Evolutionary conservation across 176 grass and related monocot species (phyloP).

Genomic region (Bonia amplexicaulis): DNA sequence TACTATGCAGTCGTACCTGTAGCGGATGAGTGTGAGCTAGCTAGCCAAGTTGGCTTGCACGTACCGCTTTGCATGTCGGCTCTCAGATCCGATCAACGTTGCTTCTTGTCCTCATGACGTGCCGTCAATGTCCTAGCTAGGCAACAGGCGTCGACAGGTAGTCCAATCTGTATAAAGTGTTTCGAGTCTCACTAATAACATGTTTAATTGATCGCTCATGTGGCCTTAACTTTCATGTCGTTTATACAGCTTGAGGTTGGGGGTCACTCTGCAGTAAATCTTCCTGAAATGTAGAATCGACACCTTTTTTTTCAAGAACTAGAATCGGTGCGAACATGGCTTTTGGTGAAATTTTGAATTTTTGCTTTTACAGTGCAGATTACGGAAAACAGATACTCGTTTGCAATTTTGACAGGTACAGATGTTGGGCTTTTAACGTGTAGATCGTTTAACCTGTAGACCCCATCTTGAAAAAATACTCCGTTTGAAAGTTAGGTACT

Average conservation of each 20-base stretch:
- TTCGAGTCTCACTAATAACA: not conserved
- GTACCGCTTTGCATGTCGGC: conserved; percentile 12
- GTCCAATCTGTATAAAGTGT: not conserved
- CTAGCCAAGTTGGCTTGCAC: not conserved
- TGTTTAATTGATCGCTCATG: not conserved
- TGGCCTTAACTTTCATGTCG: not conserved
- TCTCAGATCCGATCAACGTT: not conserved
- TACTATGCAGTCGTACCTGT: not conserved
- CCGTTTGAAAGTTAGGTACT: too few relatives aligned
- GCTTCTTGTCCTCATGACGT: not conserved
- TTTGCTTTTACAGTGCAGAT: too few relatives aligned
- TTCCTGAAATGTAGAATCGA: not conserved
- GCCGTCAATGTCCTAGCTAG: not conserved
- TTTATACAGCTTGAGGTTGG: not conserved
- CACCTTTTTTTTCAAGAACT: not conserved
- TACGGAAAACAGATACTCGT: too few relatives aligned
- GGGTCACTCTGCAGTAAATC: not conserved
- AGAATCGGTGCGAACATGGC: too few relatives aligned
- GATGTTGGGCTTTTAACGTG: too few relatives aligned
- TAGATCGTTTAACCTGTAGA: too few relatives aligned
- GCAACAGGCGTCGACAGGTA: not conserved
- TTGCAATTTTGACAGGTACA: too few relatives aligned
- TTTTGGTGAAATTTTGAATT: too few relatives aligned
- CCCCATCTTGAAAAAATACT: too few relatives aligned
- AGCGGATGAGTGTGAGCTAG: conserved; percentile 9